These are phyloP conservation scores for Stereum hirsutum DNA, from an alignment of 1,284 basidiomycete genomes.

Conservation along the genomic window DNA sequence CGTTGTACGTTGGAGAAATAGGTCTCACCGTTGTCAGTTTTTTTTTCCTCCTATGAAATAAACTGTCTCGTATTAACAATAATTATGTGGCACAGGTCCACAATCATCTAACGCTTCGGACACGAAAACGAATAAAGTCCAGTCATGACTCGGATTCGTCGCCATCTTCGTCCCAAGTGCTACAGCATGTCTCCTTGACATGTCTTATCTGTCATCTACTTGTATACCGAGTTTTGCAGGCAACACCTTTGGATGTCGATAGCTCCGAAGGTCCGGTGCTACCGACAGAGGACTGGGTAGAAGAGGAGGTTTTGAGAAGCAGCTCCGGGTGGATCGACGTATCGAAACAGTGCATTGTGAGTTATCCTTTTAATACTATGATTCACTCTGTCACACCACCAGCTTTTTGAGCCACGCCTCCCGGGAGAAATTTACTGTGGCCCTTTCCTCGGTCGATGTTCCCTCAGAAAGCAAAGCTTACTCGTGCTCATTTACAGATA, in stretches of 20 bases:
- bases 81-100: conserved; percentile 36
- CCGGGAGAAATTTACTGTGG: too few species aligned
- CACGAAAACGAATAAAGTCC: conserved; percentile 38
- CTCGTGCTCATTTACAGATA: not conserved
- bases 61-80: conserved; percentile 7
- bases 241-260: conserved; percentile 46
- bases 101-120: conserved; percentile 62
- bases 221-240: conserved; percentile 63
- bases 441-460: conserved; percentile 33
- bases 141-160: conserved; percentile 23
- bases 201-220: conserved; percentile 60
- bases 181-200: conserved; percentile 53
- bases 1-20: conserved; percentile 55
- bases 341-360: conserved; percentile 55
- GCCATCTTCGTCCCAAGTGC: conserved; percentile 25
- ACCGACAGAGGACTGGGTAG: conserved; percentile 66
- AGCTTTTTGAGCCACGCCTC: too few species aligned
- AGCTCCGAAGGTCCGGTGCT: conserved; percentile 58
- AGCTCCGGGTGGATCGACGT: conserved; percentile 67
- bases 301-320: conserved; percentile 61
- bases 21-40: conserved; percentile 56
- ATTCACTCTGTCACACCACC: not conserved
- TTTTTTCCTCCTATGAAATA: conserved; percentile 1
- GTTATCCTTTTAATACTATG: conserved; percentile 27
- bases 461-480: conserved; percentile 3